phyloP scores from a whole-genome alignment of 2,329 filamentous ascomycete species.

The Eurotiales sp. region DNA sequence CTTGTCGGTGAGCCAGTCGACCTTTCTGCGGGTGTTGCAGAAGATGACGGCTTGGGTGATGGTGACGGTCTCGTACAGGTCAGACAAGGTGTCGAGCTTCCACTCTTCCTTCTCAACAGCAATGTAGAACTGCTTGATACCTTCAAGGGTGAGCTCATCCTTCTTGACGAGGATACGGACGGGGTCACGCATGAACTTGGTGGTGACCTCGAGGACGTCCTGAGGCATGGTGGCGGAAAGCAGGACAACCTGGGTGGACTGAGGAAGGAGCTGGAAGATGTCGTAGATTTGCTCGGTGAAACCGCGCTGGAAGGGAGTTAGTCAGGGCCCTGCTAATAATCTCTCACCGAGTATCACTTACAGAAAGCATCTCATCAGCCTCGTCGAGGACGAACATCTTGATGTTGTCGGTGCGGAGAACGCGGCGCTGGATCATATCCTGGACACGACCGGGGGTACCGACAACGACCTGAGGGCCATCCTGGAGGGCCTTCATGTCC shows the following conservation, averaged over 20 bases:
- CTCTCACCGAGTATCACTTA: conserved; percentile 19
- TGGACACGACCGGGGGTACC: conserved; percentile 98
- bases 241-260: conserved; percentile 96
- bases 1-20: conserved; percentile 99
- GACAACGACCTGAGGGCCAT: conserved; percentile 94
- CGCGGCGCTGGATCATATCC: conserved; percentile 98
- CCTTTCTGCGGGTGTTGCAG: conserved; percentile 99
- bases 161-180: conserved; percentile 99
- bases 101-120: conserved; percentile 99
- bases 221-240: conserved; percentile 98
- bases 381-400: conserved; percentile 99
- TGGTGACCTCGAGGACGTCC: conserved; percentile 98
- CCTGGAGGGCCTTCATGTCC: conserved; percentile 95
- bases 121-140: conserved; percentile 99
- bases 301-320: conserved; percentile 63
- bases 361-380: conserved; percentile 90
- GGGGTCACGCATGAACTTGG: conserved; percentile 99
- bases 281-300: conserved; percentile 99
- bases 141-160: conserved; percentile 98
- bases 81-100: conserved; percentile 98
- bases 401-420: conserved; percentile 95
- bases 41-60: conserved; percentile 99
- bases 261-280: conserved; percentile 97
- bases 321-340: conserved; percentile 9
- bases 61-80: conserved; percentile 98